Percentiles rank a stretch among this genome's conserved stretches.
phyloP scores from a whole-genome alignment of 441 rosid species.

The Gossypium lobatum region DNA sequence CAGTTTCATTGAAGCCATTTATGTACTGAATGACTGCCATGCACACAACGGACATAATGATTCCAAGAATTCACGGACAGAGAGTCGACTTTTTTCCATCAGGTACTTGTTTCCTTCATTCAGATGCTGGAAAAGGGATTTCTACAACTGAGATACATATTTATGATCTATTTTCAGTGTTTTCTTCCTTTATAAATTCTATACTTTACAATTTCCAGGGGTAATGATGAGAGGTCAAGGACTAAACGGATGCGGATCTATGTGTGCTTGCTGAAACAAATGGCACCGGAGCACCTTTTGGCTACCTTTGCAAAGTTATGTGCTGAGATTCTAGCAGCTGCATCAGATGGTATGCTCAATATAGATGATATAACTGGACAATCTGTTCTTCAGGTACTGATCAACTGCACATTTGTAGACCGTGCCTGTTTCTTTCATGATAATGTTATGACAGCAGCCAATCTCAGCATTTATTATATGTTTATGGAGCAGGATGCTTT shows the following conservation, averaged over 20 bases:
- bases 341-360: slow-evolving; percentile 84
- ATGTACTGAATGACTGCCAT: slow-evolving; percentile 74
- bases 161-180: background rate
- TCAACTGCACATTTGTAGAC: background rate
- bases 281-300: slow-evolving; percentile 93
- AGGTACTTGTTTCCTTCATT: slow-evolving; percentile 33
- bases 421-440: background rate
- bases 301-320: slow-evolving; percentile 94
- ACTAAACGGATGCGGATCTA: slow-evolving; percentile 86
- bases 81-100: slow-evolving; percentile 56
- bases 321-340: slow-evolving; percentile 92
- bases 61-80: slow-evolving; percentile 46
- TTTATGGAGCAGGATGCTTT: slow-evolving; percentile 67
- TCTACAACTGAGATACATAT: background rate
- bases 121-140: background rate
- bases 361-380: slow-evolving; percentile 69
- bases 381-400: slow-evolving; percentile 74
- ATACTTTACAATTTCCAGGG: slow-evolving; percentile 39
- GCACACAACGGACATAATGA: slow-evolving; percentile 52
- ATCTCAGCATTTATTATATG: background rate
- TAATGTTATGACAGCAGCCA: background rate
- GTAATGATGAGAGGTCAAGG: slow-evolving; percentile 63
- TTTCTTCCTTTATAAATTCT: background rate
- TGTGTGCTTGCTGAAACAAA: slow-evolving; percentile 75
- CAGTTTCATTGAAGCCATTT: slow-evolving; percentile 92